Evolutionary conservation across 345 rosid genomes (phyloP), one percentile per base, ranked within the genome.

Genomic region (Cardamine resedifolia): DNA sequence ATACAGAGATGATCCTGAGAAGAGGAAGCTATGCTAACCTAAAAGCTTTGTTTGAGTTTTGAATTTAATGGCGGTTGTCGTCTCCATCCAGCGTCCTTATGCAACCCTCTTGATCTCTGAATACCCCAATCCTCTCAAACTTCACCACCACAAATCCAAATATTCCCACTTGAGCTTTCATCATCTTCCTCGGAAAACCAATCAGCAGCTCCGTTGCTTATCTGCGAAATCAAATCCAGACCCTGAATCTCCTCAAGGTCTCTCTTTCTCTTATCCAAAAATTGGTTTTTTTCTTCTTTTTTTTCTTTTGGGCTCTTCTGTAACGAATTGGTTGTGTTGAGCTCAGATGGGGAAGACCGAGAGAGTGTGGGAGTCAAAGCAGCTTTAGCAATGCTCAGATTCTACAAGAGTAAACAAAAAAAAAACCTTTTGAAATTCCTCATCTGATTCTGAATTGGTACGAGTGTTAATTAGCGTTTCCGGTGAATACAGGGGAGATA

Each of bases 301-400:
- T 58, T 11, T 21, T 26, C 58, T 8, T 39, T 43, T n/a, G 1
- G 6, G 27, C 19, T 53, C 60, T 16, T 16, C 19, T 18, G 19
- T 15, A 11, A 11, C 36, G 56, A 38, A 67, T 68, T 28, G 50
- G 34, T 41, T 76, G 15, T 16, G 20, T 38, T 48, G 9, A 47
- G 58, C 56, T 81, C 85, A 75, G 78, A 75, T 75, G 91, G 68
- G 18, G 81, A 69, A 12, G 86, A 85, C 75, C 79, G 18, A 52
- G 70, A 82, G 49, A 85, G 51, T 75, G 56, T 83, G 19, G 97
- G 97, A 72, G 97, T 94, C 64, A 85, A 81, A 83, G 91, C 85
- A 66, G 98, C 98, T 15, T 65, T 90, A 44, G 83, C 85, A 21
- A 51, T 86, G 79, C 92, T 94, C 19, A 85, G 69, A 73, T 90